Conservation (phyloP, 1,284 basidiomycete genomes). For the Sporisorium reilianum region DNA sequence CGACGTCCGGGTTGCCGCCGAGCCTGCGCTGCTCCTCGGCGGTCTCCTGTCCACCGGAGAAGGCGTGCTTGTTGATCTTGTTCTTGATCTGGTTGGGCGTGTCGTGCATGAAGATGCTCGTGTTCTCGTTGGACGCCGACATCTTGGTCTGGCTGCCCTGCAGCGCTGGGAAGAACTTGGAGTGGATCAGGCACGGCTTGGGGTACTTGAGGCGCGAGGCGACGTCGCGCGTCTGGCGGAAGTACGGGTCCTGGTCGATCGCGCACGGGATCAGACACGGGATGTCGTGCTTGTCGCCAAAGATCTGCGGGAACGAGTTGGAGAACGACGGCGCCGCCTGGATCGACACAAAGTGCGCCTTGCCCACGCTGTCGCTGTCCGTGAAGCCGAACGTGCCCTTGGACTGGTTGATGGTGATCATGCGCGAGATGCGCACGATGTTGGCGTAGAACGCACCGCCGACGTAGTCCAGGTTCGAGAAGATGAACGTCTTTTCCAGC, state of each 20-base stretch:
- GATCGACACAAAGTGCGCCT: conserved; percentile 96
- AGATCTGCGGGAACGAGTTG: conserved; percentile 98
- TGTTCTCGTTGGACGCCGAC: conserved; percentile 92
- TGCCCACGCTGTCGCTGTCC: conserved; percentile 93
- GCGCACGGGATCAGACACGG: conserved; percentile 97
- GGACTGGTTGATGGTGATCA: conserved; percentile 92
- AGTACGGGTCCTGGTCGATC: conserved; percentile 93
- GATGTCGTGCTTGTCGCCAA: conserved; percentile 84
- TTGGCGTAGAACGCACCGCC: conserved; percentile 94
- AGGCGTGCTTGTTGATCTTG: conserved; percentile 84
- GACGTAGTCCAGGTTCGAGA: conserved; percentile 89
- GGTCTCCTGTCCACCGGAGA: conserved; percentile 77
- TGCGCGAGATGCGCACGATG: conserved; percentile 89
- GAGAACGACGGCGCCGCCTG: conserved; percentile 97
- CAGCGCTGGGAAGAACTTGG: conserved; percentile 97
- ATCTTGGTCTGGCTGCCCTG: conserved; percentile 99
- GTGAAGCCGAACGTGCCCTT: conserved; percentile 96
- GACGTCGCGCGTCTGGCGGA: conserved; percentile 95
- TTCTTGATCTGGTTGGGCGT: conserved; percentile 94
- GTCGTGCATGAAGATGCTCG: conserved; percentile 95
- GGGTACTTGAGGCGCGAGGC: conserved; percentile 94
- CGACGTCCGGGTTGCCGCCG: conserved; percentile 94
- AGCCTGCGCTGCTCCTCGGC: conserved; percentile 89
- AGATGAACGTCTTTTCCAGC: conserved; percentile 94
- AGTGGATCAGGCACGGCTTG: conserved; percentile 91